Evolutionary conservation across 1,139 yeast genomes (phyloP), one percentile per base, ranked within the genome.

Genomic region (Entelexis paramagnoliae): DNA sequence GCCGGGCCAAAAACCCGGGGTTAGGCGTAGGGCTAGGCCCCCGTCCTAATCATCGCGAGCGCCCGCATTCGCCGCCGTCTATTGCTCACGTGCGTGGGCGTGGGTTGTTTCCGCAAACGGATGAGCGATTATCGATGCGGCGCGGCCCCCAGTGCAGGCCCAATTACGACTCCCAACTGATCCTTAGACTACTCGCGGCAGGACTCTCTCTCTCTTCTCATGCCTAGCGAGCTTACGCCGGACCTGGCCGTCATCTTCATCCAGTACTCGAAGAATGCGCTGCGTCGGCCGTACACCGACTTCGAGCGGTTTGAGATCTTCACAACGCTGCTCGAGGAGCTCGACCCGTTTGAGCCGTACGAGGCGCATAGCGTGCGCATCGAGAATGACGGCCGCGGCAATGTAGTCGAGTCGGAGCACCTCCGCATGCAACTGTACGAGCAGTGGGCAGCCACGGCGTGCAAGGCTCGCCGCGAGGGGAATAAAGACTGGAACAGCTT

Each of bases 241-340:
- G 42, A 11, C 19, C 10, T 39, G 13, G 42, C 32, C 9, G 42
- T 39, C 7, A 39, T 39, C 30, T 39, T 24, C 30, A 39, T 39
- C 26, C 42, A 39, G 30, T 39, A 39, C n/a, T 4, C 42, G 8
- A 14, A 11, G 20, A 13, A 13, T 8, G 32, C 32, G 20, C 32
- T 39, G 11, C 30, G 32, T 13, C 10, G n/a, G 14, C 42, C 42
- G 20, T 39, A 39, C 42, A 39, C 32, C 1, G 42, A 39, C 14
- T 39, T 39, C 26, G 42, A 39, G 42, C 42, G 42, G 32, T 39
- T 39, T 32, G 42, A 39, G 30, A 39, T 39, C 42, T 39, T 24
- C 42, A 24, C 20, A 14, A 39, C 42, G 14, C 30, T 39, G 29
- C 19, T 39, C 8, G 42, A 39, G 42, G 42, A 39, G 22, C 42